Base-by-base conservation (phyloP, 2,329 filamentous ascomycete genomes). In the Fusarium humuli region DNA sequence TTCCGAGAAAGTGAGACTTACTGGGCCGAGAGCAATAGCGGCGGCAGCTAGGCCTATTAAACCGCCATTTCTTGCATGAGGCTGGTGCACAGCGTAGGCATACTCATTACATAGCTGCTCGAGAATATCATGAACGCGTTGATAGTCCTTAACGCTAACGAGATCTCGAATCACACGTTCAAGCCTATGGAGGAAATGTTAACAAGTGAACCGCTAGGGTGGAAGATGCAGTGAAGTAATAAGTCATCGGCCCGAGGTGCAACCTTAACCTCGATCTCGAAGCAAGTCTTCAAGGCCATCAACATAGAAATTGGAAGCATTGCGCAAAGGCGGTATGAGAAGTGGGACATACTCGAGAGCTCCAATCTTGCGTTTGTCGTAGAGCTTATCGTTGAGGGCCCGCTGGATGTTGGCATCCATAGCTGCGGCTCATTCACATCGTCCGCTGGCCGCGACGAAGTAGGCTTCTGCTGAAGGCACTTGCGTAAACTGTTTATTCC, bases 21-120 rank as follows among this genome's bases (percentile, higher is more conserved):
- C 95, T 52, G 93, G 87, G 73, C 96, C 97, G 61, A 99, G 86
- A 57, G 96, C 96, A 80, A 99, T 99, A 58, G 95, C 96, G 50
- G 96, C 96, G 8, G 96, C 96, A 55, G 96, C 96, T 74, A 99
- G 85, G 16, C 96, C 96, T 74, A 99, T 99, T 73, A 99, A 87
- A 47, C 96, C 96, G 70, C 96, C 96, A 83, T 99, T 99, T 63
- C 96, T 88, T 55, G 96, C 95, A 84, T 99, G 94, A 57, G 96
- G 94, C 77, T 98, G 94, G 80, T 99, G 94, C 44, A 98, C 94
- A 46, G 95, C 94, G 80, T 98, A 99, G 53, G 96, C 96, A 83
- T 95, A 99, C 75, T 99, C 96, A 79, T 97, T 94, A 81, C 94
- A 98, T 66, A 99, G 90, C 84, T 99, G 95, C 76, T 97, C 92